Conservation (phyloP, 108 stramenopile species). For the Pseudonitzschia multiseries region DNA sequence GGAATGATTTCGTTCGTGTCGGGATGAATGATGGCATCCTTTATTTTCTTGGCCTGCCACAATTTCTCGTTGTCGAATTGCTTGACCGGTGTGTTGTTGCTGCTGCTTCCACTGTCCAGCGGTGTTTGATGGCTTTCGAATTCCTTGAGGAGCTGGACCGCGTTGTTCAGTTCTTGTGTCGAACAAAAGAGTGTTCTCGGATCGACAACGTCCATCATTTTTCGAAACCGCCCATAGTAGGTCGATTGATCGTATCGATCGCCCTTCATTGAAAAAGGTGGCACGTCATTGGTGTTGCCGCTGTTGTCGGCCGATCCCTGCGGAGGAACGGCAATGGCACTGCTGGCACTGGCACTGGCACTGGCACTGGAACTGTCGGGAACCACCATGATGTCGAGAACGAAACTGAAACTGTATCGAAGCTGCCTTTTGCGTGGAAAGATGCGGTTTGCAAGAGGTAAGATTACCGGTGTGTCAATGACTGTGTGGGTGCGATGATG, state of each 20-base stretch:
- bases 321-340: neutral
- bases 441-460: too few species aligned
- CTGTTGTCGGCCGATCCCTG: neutral
- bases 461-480: too few species aligned
- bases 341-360: neutral
- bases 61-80: neutral
- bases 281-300: neutral
- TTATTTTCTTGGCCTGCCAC: conserved; percentile 59
- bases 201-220: conserved; percentile 75
- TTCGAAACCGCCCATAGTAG: conserved; percentile 61
- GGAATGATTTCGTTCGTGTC: conserved; percentile 89
- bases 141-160: neutral
- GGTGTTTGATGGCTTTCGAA: neutral
- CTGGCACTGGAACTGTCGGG: neutral
- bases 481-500: too few species aligned
- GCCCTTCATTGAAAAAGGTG: conserved; percentile 15
- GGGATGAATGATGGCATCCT: conserved; percentile 81
- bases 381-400: neutral
- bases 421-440: too few species aligned
- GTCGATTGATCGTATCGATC: conserved; percentile 62
- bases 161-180: conserved; percentile 40
- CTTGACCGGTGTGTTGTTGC: neutral
- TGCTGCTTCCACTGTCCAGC: neutral
- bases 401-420: too few species aligned
- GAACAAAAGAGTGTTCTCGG: conserved; percentile 58